Percentiles rank a stretch among this genome's conserved stretches.
These are phyloP conservation scores for Cokeromyces recurvatus DNA, from an alignment of 371 early-diverging fungal genomes.

Conservation along the genomic window DNA sequence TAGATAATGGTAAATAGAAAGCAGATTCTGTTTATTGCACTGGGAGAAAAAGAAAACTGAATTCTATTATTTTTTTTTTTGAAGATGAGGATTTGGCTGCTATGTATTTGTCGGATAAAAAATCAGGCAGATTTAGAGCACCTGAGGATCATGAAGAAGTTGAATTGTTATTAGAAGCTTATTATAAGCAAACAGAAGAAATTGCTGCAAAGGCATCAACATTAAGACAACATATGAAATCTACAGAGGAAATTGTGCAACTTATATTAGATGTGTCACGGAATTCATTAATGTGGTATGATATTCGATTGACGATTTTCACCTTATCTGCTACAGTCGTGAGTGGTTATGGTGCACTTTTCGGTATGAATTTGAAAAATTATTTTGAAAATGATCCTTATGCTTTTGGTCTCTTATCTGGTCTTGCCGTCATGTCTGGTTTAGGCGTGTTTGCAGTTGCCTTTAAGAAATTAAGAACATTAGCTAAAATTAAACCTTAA, in stretches of 20 bases:
- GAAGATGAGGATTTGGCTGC: slow-evolving; percentile 85
- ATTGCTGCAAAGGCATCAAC: slow-evolving; percentile 66
- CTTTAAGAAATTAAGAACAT: slow-evolving; percentile 22
- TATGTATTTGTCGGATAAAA: slow-evolving; percentile 85
- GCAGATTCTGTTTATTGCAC: too few species aligned
- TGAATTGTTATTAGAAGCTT: slow-evolving; percentile 85
- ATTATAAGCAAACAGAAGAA: slow-evolving; percentile 83
- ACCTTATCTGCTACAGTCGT: slow-evolving; percentile 68
- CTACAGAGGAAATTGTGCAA: slow-evolving; percentile 85
- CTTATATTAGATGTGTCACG: slow-evolving; percentile 81
- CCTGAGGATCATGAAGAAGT: slow-evolving; percentile 77
- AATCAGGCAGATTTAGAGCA: slow-evolving; percentile 47
- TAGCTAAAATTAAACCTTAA: slow-evolving; percentile 28
- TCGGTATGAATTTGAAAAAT: slow-evolving; percentile 88
- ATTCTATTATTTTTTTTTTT: background rate
- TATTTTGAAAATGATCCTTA: slow-evolving; percentile 65
- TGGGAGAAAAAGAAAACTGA: background rate
- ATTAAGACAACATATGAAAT: slow-evolving; percentile 69
- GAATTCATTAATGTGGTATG: slow-evolving; percentile 80
- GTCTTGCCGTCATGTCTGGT: slow-evolving; percentile 46
- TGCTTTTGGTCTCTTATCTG: slow-evolving; percentile 63
- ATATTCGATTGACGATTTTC: slow-evolving; percentile 74
- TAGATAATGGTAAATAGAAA: slow-evolving; percentile 65
- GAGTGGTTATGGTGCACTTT: slow-evolving; percentile 63
- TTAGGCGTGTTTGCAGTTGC: slow-evolving; percentile 32